phyloP scores from a whole-genome alignment of 2,329 filamentous ascomycete genomes.

The Colletotrichum australisinense region DNA sequence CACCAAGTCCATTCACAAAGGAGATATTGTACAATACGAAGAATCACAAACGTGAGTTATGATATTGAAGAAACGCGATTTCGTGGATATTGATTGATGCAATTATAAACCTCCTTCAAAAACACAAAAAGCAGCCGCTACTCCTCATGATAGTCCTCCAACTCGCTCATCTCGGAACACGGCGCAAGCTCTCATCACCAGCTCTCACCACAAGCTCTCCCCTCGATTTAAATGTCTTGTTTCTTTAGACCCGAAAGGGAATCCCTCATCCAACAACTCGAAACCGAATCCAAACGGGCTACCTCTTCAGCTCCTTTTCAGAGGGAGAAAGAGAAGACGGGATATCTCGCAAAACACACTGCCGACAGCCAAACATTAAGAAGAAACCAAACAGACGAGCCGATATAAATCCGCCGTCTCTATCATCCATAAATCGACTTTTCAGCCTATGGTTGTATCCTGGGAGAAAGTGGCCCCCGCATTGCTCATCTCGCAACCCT shows the following conservation, averaged over 20 bases:
- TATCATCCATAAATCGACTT: neutral
- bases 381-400: neutral
- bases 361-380: neutral
- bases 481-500: constrained; percentile 74
- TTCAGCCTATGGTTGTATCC: constrained; percentile 29
- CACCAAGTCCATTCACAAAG: too few species aligned
- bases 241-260: neutral
- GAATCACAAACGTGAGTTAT: too few species aligned
- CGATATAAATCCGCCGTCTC: neutral
- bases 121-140: neutral
- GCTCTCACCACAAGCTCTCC: too few species aligned
- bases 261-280: neutral
- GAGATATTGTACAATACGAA: too few species aligned
- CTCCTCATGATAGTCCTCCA: neutral
- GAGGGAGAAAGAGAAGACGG: neutral
- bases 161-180: neutral
- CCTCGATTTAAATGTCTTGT: neutral
- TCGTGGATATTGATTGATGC: neutral
- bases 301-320: neutral
- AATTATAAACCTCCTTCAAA: neutral
- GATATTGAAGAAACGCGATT: neutral
- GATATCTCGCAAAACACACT: neutral
- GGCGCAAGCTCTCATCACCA: too few species aligned
- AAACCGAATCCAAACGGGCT: neutral
- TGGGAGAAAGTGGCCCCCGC: constrained; percentile 6